Percentiles rank a stretch among this genome's conserved stretches.
Conservation (phyloP, 2,329 filamentous ascomycete species). For the Penicillium sp. region DNA sequence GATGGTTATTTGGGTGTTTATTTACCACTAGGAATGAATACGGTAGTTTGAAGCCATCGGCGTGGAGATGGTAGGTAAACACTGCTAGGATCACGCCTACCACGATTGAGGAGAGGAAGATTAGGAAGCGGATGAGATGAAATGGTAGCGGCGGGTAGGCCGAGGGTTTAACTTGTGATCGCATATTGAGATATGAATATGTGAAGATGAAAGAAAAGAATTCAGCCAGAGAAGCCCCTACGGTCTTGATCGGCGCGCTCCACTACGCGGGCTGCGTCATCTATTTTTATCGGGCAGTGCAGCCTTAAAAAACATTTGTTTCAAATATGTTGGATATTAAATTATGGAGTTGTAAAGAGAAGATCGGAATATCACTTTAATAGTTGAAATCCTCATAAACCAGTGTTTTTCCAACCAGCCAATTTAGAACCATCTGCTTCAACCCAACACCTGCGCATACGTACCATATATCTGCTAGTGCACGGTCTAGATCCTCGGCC, state of each 20-base stretch:
- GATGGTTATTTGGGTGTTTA: background rate
- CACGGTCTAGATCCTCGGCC: slow-evolving; percentile 46
- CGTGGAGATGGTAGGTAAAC: slow-evolving; percentile 55
- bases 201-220: background rate
- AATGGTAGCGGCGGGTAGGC: slow-evolving; percentile 42
- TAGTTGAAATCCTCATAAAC: slow-evolving; percentile 1
- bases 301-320: background rate
- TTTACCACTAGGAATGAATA: slow-evolving; percentile 61
- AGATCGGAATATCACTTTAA: background rate
- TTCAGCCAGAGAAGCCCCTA: background rate
- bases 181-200: slow-evolving; percentile 26
- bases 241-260: slow-evolving; percentile 19
- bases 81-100: slow-evolving; percentile 55
- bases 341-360: background rate
- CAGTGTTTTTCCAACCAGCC: slow-evolving; percentile 51
- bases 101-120: slow-evolving; percentile 53
- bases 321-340: background rate
- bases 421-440: slow-evolving; percentile 50
- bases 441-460: slow-evolving; percentile 56
- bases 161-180: slow-evolving; percentile 36
- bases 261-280: slow-evolving; percentile 67
- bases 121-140: slow-evolving; percentile 37
- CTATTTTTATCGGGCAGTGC: slow-evolving; percentile 22
- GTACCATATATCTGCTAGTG: slow-evolving; percentile 53
- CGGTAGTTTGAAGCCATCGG: slow-evolving; percentile 53